These are phyloP conservation scores for Artemisia argyi DNA, from an alignment of 129 eudicot genomes.

Conservation along the genomic window DNA sequence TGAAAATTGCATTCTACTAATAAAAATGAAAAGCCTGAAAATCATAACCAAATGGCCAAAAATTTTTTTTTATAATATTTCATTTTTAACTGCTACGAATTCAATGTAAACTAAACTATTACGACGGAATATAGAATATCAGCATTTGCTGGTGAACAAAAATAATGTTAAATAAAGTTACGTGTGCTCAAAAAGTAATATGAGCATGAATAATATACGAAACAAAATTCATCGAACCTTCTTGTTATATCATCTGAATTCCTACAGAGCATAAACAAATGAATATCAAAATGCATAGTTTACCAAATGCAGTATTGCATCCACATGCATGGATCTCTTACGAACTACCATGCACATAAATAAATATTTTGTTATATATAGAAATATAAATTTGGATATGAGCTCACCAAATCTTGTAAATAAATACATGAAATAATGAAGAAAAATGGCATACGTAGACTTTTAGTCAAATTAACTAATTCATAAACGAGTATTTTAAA, in stretches of 20 bases:
- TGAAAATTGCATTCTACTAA: background rate
- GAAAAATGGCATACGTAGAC: constrained; percentile 20
- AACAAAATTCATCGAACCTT: constrained; percentile 24
- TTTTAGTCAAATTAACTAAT: constrained; percentile 23
- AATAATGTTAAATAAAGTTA: background rate
- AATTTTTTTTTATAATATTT: too few species aligned
- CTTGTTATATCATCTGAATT: constrained; percentile 23
- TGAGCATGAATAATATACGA: background rate
- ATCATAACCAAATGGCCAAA: too few species aligned
- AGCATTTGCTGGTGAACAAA: background rate
- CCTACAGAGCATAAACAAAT: constrained; percentile 30
- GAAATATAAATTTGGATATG: constrained; percentile 20
- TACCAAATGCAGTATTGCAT: constrained; percentile 26
- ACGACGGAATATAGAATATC: background rate
- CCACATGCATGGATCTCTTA: constrained; percentile 34
- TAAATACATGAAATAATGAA: constrained; percentile 12
- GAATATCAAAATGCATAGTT: constrained; percentile 16
- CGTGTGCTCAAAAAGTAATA: constrained; percentile 3
- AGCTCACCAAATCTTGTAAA: constrained; percentile 21
- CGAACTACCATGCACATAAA: constrained; percentile 24
- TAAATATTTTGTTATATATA: background rate
- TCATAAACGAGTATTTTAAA: background rate
- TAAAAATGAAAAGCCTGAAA: background rate
- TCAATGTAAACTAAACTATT: background rate
- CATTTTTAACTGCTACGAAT: background rate